Base-by-base conservation (phyloP, 2,329 filamentous ascomycete genomes). In the Colletotrichum tofieldiae region DNA sequence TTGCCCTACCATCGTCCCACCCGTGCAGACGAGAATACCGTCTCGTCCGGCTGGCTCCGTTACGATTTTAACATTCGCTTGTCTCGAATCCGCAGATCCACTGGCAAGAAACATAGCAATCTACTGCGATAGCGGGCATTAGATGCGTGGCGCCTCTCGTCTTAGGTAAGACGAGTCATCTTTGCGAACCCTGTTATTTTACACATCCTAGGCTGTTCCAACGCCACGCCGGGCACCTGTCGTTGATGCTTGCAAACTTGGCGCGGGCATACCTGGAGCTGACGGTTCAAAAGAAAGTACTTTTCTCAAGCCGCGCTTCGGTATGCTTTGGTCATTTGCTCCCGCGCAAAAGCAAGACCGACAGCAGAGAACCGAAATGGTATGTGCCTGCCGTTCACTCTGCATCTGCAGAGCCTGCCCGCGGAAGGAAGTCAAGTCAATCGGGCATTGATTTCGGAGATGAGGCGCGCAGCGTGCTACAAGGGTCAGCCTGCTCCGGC, bases 361-460 rank as follows among this genome's bases (percentile, higher is more conserved):
- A 18, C 23, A 43, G 5, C 49, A 18, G 4, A 43, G 3, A 18
- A 55, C n/a, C 18, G n/a, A 7, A 43, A 59, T 23, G 18, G 23
- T 55, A 35, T 58, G 47, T 29, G 8, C 54, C 47, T 52, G 56
- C 41, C 41, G 20, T 32, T 51, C 45, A 14, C 62, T 32, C 23
- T 20, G 39, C 26, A 41, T 32, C 23, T 20, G 23, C 26, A 41
- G n/a, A 29, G 26, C 45, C 56, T 32, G 52, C 52, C 43, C 37
- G 41, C 37, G 37, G 45, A 61, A 5, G 16, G 43, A 54, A 37
- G 49, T 26, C 45, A 54, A 64, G 39, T 61, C 55, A 29, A n/a
- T 47, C 45, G 60, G 65, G 81, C 81, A 82, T 83, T 79, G 74
- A 82, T 72, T 72, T 75, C 80, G 81, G 81, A 83, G 75, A 82